These are phyloP conservation scores for Stylosanthes scabra DNA, from an alignment of 331 rosid genomes.

Conservation along the genomic window DNA sequence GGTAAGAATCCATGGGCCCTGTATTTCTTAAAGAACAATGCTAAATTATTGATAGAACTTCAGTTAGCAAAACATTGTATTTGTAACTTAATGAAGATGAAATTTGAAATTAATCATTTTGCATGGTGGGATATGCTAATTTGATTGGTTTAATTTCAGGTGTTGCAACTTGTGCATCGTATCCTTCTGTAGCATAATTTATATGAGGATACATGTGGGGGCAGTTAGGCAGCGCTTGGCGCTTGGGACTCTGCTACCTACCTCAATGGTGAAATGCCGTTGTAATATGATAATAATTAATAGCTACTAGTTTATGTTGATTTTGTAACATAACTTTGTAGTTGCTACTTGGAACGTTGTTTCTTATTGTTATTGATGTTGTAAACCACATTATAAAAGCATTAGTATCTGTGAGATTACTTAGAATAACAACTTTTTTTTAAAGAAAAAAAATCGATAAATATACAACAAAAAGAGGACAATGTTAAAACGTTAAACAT, in stretches of 20 bases:
- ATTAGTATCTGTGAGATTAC: neutral
- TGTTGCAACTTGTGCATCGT: conserved; percentile 96
- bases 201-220: conserved; percentile 24
- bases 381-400: conserved; percentile 10
- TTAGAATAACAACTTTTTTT: too few species aligned
- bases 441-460: too few species aligned
- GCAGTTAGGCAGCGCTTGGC: conserved; percentile 20
- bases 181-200: conserved; percentile 69
- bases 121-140: conserved; percentile 14
- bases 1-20: conserved; percentile 63
- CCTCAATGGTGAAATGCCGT: conserved; percentile 28
- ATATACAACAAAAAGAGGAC: neutral
- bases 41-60: neutral
- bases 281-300: conserved; percentile 4
- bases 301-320: conserved; percentile 27
- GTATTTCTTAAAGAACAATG: neutral
- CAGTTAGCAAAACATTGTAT: neutral
- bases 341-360: neutral
- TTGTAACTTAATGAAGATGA: conserved; percentile 7
- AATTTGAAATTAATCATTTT: conserved; percentile 27
- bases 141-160: conserved; percentile 55
- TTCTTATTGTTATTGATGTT: conserved; percentile 10
- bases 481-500: neutral
- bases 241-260: conserved; percentile 27
- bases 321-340: conserved; percentile 52